These are phyloP conservation scores for Lunularia cruciata DNA, from an alignment of 225 moss, liverwort and hornwort genomes.

Conservation along the genomic window DNA sequence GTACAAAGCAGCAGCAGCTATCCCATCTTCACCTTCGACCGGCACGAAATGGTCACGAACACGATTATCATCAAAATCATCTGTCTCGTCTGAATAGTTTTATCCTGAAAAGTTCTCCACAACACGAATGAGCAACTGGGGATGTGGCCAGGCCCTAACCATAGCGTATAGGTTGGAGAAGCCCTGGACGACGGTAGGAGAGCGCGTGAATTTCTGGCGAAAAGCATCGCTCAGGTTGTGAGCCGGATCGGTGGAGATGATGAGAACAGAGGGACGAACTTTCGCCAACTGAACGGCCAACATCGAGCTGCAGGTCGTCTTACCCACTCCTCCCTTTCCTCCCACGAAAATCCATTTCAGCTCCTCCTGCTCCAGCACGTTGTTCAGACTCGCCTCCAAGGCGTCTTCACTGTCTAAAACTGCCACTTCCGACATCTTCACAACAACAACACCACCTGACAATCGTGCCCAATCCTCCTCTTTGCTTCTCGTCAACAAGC, in stretches of 20 bases:
- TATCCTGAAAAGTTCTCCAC: no score
- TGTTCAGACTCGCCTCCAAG: conserved; percentile 62
- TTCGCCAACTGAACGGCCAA: conserved; percentile 69
- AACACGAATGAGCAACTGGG: not conserved
- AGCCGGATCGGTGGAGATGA: conserved; percentile 91
- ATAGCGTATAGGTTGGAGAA: conserved; percentile 87
- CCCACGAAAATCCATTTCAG: conserved; percentile 97
- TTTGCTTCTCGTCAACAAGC: not conserved
- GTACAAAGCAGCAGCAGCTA: not conserved
- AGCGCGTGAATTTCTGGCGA: conserved; percentile 82
- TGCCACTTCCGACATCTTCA: conserved; percentile 34
- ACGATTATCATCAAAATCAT: no score
- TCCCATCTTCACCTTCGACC: not conserved
- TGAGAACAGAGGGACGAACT: conserved; percentile 69
- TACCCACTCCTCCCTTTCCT: conserved; percentile 93
- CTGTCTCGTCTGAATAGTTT: no score
- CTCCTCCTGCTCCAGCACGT: conserved; percentile 72
- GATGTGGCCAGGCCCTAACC: conserved; percentile 39
- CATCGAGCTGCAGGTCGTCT: conserved; percentile 99
- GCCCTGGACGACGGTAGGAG: conserved; percentile 73
- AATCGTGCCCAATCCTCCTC: not conserved
- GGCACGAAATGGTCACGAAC: no score
- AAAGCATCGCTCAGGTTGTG: conserved; percentile 99
- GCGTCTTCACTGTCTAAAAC: conserved; percentile 38
- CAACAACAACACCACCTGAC: not conserved